Conservation (phyloP, 345 rosid genomes). For the Lumnitzera littorea region DNA sequence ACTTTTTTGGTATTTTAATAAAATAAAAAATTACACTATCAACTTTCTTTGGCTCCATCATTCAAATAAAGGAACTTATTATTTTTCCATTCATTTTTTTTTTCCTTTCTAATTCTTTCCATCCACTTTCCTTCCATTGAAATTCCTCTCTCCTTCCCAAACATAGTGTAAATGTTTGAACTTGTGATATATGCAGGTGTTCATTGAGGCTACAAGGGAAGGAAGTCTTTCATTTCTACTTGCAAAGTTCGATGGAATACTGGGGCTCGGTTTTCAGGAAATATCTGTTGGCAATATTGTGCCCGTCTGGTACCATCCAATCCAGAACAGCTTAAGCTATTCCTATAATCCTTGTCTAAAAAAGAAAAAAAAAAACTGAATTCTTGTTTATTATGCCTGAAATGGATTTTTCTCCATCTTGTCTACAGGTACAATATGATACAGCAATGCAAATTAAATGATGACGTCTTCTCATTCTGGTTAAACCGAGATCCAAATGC, state of each 20-base stretch:
- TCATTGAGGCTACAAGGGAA: constrained; percentile 68
- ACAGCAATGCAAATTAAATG: constrained; percentile 42
- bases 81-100: not conserved
- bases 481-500: constrained; percentile 46
- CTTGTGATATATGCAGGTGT: constrained; percentile 29
- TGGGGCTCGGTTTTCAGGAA: constrained; percentile 80
- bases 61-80: too few species aligned
- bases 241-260: constrained; percentile 72
- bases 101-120: constrained; percentile 1
- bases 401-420: too few species aligned
- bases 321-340: not conserved
- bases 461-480: constrained; percentile 73
- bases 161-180: too few species aligned
- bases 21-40: too few species aligned
- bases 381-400: too few species aligned
- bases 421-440: constrained; percentile 62
- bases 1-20: too few species aligned
- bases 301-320: constrained; percentile 52
- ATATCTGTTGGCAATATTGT: constrained; percentile 56
- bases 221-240: constrained; percentile 43
- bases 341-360: too few species aligned
- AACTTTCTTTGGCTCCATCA: too few species aligned
- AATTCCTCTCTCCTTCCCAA: too few species aligned
- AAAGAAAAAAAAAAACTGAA: too few species aligned
- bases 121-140: too few species aligned